These are phyloP conservation scores for Nitzschia sp. DNA, from an alignment of 108 stramenopile genomes.

Conservation along the genomic window DNA sequence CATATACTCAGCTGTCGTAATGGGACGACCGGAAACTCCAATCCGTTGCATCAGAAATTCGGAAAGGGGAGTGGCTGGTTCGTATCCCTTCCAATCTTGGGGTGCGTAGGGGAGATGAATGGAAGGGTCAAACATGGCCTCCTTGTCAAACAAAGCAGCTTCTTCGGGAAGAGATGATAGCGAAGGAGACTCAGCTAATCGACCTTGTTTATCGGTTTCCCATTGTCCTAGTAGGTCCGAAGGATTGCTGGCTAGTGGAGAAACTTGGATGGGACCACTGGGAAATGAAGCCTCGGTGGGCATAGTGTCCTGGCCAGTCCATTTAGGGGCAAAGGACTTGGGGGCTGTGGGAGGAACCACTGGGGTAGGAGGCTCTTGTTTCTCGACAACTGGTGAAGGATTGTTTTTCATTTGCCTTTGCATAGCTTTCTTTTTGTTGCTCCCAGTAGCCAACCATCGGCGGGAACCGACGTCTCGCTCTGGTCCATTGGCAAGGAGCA, in stretches of 20 bases:
- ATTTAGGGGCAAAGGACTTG: constrained; percentile 9
- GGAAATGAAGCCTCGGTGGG: background rate
- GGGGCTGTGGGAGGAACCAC: background rate
- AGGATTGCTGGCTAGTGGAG: background rate
- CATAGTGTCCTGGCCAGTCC: background rate
- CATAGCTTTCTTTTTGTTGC: constrained; percentile 27
- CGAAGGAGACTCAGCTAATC: background rate
- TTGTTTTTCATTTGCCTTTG: constrained; percentile 21
- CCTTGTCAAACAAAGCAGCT: constrained; percentile 24
- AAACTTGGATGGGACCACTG: background rate
- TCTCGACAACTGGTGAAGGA: background rate
- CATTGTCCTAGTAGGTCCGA: background rate
- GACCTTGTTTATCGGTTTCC: constrained; percentile 14
- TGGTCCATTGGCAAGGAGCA: too few relatives aligned
- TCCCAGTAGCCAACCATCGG: constrained; percentile 7
- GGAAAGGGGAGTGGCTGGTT: constrained; percentile 69
- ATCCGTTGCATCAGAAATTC: constrained; percentile 67
- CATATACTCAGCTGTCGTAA: constrained; percentile 81
- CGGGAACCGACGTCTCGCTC: background rate
- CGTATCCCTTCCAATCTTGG: constrained; percentile 56
- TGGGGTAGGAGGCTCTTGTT: background rate
- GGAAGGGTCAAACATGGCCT: constrained; percentile 37
- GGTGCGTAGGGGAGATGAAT: constrained; percentile 44
- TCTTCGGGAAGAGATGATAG: constrained; percentile 8
- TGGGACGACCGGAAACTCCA: constrained; percentile 67